phyloP scores from a whole-genome alignment of 768 basidiomycete species.

The Calvatia gigantea region DNA sequence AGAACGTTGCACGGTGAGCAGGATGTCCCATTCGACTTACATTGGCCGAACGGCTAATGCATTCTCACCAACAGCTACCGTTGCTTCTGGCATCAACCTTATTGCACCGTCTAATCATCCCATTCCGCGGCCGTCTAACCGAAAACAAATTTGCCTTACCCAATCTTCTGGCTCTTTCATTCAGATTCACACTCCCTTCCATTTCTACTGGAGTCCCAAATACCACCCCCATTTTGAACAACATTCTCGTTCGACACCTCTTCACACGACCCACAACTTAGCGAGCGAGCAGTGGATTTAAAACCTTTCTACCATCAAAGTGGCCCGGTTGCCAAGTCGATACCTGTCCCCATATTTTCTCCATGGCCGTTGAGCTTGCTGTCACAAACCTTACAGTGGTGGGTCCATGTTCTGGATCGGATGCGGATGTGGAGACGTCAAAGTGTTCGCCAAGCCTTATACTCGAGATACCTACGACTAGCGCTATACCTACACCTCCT shows the following conservation, averaged over 20 bases:
- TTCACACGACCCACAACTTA: background rate
- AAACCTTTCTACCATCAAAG: too few relatives aligned
- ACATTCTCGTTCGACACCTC: background rate
- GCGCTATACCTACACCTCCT: background rate
- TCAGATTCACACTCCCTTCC: too few relatives aligned
- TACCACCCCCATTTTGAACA: background rate
- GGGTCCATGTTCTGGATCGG: background rate
- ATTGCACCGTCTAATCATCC: background rate
- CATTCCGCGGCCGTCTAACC: background rate
- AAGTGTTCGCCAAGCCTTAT: background rate
- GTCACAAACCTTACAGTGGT: background rate
- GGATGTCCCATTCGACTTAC: background rate
- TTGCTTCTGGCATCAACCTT: slow-evolving; percentile 5
- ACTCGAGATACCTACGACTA: background rate
- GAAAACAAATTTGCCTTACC: background rate
- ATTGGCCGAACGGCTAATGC: background rate
- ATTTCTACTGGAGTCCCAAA: background rate
- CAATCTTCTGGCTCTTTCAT: background rate
- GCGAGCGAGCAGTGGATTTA: too few relatives aligned
- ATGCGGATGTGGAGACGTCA: background rate
- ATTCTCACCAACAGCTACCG: background rate
- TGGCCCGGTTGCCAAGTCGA: background rate
- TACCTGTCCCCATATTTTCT: too few relatives aligned
- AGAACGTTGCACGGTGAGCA: background rate
- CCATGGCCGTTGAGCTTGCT: background rate